Base-by-base conservation (phyloP, 2,329 filamentous ascomycete species). In the Tolypocladium nubicola region DNA sequence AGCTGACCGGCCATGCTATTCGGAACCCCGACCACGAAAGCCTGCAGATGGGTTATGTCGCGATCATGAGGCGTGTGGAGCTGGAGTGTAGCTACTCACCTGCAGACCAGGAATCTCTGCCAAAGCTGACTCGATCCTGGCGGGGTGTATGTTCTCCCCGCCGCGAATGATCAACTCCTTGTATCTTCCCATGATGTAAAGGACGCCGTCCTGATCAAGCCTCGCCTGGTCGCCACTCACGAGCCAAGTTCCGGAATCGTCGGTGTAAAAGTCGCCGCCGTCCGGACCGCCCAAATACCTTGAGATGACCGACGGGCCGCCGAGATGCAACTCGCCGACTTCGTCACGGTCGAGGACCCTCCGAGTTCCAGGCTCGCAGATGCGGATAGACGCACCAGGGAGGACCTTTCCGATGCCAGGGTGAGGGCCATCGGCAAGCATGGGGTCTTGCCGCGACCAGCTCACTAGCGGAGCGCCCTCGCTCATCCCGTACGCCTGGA, bases 1-100 rank as follows among this genome's bases (percentile, higher is more conserved):
- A 80, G 70, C 60, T 80, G 76, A 4, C 77, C 76, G 33, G 77
- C 75, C 56, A 76, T 63, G 14, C 73, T 68, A 60, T 79, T 75
- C 2, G 70, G 67, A 1, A 74, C 65, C 10, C 75, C 76, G 14
- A 79, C 68, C 2, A 79, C 73, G 56, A 76, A 71, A 1, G 64
- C 69, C 63, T 73, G 13, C 16, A 11, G 21, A 19, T 30, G 23
- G 7, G 43, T 26, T 16, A 67, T 19, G 1, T 43, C 8, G 33
- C 1, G 4, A 8, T 50, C 2, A 54, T 26, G 26, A 33, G 16
- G 40, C 3, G 2, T 6, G 13, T 16, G 43, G 21, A 8, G 43
- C 16, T 26, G 21, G 21, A 19, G 6, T 1, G 16, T 23, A 38
- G 47, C 13, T 8, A 21, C 63, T 53, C 49, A 66, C 68, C 55